Conservation (phyloP, 108 stramenopile species). For the Stephanodiscus minutulus region DNA sequence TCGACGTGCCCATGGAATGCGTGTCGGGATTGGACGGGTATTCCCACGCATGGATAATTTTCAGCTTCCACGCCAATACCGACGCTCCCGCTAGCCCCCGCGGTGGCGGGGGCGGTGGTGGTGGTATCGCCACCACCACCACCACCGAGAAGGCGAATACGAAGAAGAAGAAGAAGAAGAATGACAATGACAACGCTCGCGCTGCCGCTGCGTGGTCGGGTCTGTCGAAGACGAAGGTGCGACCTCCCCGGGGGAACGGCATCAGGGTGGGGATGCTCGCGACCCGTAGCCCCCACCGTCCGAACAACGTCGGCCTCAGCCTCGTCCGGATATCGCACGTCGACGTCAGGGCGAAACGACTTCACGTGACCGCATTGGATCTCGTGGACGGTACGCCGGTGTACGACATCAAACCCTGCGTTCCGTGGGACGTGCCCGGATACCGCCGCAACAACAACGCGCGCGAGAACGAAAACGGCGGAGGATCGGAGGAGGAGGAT, state of each 20-base stretch:
- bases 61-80: slow-evolving; percentile 96
- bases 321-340: slow-evolving; percentile 71
- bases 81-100: slow-evolving; percentile 40
- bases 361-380: slow-evolving; percentile 77
- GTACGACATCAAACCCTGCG: slow-evolving; percentile 92
- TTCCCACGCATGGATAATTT: slow-evolving; percentile 93
- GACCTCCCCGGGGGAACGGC: slow-evolving; percentile 77
- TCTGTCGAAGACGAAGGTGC: slow-evolving; percentile 70
- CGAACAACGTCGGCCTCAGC: slow-evolving; percentile 92
- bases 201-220: slow-evolving; percentile 33
- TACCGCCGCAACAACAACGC: slow-evolving; percentile 52
- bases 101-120: too few species aligned
- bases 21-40: slow-evolving; percentile 79
- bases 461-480: slow-evolving; percentile 24
- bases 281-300: slow-evolving; percentile 96
- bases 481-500: slow-evolving; percentile 27
- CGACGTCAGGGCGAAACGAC: slow-evolving; percentile 56
- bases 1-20: slow-evolving; percentile 62
- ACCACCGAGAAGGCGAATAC: slow-evolving; percentile 7
- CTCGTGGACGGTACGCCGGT: slow-evolving; percentile 92
- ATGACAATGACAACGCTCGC: too few species aligned
- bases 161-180: too few species aligned
- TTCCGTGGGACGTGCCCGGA: slow-evolving; percentile 85
- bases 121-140: too few species aligned
- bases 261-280: slow-evolving; percentile 89